Evolutionary conservation across 768 basidiomycete species (phyloP), one percentile per base, ranked within the genome.

Genomic region (Mycena crocata): DNA sequence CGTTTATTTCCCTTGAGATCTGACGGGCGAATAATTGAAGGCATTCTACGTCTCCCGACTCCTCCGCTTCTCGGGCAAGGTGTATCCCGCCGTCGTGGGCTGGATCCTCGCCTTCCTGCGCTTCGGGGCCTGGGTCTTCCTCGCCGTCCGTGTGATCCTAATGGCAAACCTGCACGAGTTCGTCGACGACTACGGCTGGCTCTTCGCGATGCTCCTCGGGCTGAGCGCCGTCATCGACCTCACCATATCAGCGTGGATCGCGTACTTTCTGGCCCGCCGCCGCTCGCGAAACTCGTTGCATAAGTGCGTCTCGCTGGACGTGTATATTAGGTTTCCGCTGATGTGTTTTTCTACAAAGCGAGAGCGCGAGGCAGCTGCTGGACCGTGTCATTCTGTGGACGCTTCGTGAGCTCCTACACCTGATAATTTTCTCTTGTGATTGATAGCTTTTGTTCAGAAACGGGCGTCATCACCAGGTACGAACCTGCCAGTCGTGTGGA

Each of bases 351-450:
- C 15, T n/a, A n/a, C 40, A 19, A 40, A 66, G 69, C 31, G 65
- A 62, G 49, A 70, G 69, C 56, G 65, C 65, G 3, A 42, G 65
- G 23, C 65, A 70, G 44, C 54, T 70, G 32, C 30, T 70, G 56
- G 62, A 70, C 46, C 61, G 69, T 9, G 69, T 70, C 21, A 70
- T 70, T 32, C 37, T 70, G 42, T 70, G 69, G 69, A 70, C 69
- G 3, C 46, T 70, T 40, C 69, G 68, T 70, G 45, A 50, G 64
- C 63, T 32, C 49, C 31, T 54, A 2, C 2, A 2, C 44, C 9
- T 23, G 2, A 5, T 19, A 24, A 0, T 15, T 13, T 17, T 45
- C 17, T 23, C 3, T 37, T 32, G 17, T 10, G 40, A 23, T 64
- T 62, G 5, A 64, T 1, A 42, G 15, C 23, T 2, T 40, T 57